Evolutionary conservation across 2,329 filamentous ascomycete genomes (phyloP), one percentile per base, ranked within the genome.

Genomic region (Penicillium decumbens): DNA sequence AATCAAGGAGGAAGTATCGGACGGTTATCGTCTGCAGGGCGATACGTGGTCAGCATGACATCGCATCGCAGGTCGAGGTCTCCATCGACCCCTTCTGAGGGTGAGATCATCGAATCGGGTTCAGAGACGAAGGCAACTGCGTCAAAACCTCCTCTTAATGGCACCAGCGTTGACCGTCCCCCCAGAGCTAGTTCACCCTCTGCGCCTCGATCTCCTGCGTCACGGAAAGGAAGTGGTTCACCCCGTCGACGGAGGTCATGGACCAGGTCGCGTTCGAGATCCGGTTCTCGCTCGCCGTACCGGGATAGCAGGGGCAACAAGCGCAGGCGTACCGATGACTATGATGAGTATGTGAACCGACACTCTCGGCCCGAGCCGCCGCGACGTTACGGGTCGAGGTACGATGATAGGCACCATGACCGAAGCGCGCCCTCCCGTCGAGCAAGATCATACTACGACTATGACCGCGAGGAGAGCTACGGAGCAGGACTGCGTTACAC

Each of bases 111-210:
- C 71, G 88, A 91, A 75, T 81, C 81, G 75, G 79, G 80, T 73
- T 80, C 78, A 78, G 80, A 82, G 75, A 72, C 66, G 72, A 93
- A 93, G 89, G 88, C 89, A 93, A 88, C 87, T 88, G 85, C 73
- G 74, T 77, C 86, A 84, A 82, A 84, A 80, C 78, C 80, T 79
- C 80, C 80, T 73, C 75, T 81, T 80, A 82, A 84, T 81, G 80
- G 83, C 85, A 84, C 77, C 82, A 84, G 80, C 82, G 85, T 95
- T 95, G 88, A 95, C 89, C 87, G 86, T 82, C 83, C 79, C 80
- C 81, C 87, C 87, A 95, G 89, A 91, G 80, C 74, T 75, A 82
- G 80, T 77, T 63, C 64, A 63, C 65, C 72, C 62, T 65, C 67
- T 56, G 65, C 66, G 49, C 58, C 73, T 70, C 80, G 77, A 78